These are phyloP conservation scores for Tetramitus jugosus DNA, from an alignment of 208 protist genomes.

Conservation along the genomic window DNA sequence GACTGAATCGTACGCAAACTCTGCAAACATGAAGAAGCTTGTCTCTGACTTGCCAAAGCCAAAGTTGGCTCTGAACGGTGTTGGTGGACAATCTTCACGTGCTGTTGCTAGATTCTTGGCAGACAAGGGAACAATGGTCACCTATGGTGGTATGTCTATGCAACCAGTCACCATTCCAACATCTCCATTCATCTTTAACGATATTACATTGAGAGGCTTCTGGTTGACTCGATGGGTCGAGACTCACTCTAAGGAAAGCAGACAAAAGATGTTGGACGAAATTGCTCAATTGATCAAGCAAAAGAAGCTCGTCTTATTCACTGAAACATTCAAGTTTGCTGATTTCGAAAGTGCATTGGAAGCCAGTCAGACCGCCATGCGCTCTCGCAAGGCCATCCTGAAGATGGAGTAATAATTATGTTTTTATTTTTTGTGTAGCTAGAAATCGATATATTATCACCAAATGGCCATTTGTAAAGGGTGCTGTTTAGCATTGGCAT, in stretches of 20 bases:
- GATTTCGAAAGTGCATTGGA: slow-evolving; percentile 1
- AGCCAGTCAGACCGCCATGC: not conserved
- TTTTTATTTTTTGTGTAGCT: no score
- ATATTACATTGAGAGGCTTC: slow-evolving; percentile 79
- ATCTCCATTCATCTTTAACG: slow-evolving; percentile 72
- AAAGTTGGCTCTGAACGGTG: slow-evolving; percentile 84
- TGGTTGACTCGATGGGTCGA: slow-evolving; percentile 75
- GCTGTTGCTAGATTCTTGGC: slow-evolving; percentile 74
- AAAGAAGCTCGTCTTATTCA: not conserved
- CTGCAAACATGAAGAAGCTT: slow-evolving; percentile 75
- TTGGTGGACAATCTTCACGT: slow-evolving; percentile 74
- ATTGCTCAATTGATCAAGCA: not conserved
- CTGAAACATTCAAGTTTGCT: not conserved
- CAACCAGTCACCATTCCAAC: slow-evolving; percentile 83
- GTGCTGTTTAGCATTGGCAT: no score
- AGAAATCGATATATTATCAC: no score
- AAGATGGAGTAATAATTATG: no score
- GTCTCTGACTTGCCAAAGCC: slow-evolving; percentile 80
- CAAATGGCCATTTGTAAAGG: no score
- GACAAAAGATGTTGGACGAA: slow-evolving; percentile 1
- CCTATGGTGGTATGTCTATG: slow-evolving; percentile 88
- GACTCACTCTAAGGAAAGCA: slow-evolving; percentile 61
- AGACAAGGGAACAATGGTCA: slow-evolving; percentile 78
- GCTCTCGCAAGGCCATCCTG: no score
- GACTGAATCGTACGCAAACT: slow-evolving; percentile 53